Base-by-base conservation (phyloP, 257 asterid species). In the Sherardia arvensis region DNA sequence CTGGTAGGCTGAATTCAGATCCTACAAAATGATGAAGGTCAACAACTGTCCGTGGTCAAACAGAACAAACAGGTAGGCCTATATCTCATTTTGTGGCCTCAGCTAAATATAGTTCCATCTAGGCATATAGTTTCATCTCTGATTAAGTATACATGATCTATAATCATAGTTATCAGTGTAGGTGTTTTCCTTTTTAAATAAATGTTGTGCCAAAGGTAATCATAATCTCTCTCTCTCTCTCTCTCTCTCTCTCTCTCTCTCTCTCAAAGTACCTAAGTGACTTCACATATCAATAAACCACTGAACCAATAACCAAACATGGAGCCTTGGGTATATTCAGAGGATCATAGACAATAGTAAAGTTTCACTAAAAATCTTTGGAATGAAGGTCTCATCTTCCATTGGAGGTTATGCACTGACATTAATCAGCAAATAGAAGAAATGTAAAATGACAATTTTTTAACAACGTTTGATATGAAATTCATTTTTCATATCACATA, bases 1-100 rank as follows among this genome's bases (percentile, higher is more conserved):
- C 78, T 93, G 97, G 79, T 90, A 83, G 20, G 99, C 99, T 77
- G 97, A 80, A 83, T 93, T 87, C 62, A 92, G 81, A 70, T 85
- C 99, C 99, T 92, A 70, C 74, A 62, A 64, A 68, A 56, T 65
- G 69, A 68, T 57, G 63, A 55, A 63, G 61, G 57, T 67, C 45
- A 62, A 56, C 3, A n/a, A 25, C 40, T 11, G 22, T 30, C 20
- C 32, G 3, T 25, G 20, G 7, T 43, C 51, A 43, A 43, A 43
- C n/a, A 43, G n/a, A 15, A 15, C 5, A 9, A 43, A 14, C 5
- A 43, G 20, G 51, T 17, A 43, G 18, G 49, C 49, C 18, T 40
- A 40, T 40, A 14, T 40, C 18, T 40, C 49, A 40, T 40, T 2
- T 40, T 40, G 20, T 40, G n/a, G 49, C 6, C 49, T 40, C 49